A percentile compares a stretch with the other conserved stretches of the same genome.
phyloP scores from a whole-genome alignment of 2,329 filamentous ascomycete genomes.

The Penicillium thymicola region DNA sequence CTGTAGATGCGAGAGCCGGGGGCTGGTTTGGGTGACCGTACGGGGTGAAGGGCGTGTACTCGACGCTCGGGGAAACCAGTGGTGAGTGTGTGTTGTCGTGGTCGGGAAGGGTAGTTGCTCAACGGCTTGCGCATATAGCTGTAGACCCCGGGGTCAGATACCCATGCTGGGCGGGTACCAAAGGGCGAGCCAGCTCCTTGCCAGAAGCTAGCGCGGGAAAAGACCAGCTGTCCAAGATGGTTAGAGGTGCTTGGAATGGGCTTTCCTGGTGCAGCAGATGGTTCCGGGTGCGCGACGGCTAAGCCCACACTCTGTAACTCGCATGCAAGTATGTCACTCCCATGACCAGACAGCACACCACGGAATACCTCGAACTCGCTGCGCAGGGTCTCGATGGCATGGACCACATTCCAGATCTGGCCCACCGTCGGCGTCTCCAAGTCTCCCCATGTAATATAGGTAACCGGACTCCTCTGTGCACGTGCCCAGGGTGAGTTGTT shows the following conservation, averaged over 20 bases:
- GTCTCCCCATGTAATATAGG: constrained; percentile 34
- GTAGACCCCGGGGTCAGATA: constrained; percentile 42
- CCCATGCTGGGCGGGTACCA: constrained; percentile 61
- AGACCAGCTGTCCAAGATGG: constrained; percentile 43
- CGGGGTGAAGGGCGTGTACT: constrained; percentile 63
- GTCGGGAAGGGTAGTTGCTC: constrained; percentile 24
- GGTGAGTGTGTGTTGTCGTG: constrained; percentile 40
- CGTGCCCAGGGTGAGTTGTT: constrained; percentile 43
- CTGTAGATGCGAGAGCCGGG: constrained; percentile 71
- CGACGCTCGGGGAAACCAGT: constrained; percentile 46
- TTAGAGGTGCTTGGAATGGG: constrained; percentile 30
- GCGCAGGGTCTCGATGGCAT: constrained; percentile 35
- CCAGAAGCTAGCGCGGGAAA: constrained; percentile 60
- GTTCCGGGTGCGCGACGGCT: constrained; percentile 42
- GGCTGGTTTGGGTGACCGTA: constrained; percentile 63
- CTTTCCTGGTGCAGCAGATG: constrained; percentile 38
- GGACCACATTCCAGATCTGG: constrained; percentile 41
- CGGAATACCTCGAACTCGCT: constrained; percentile 36
- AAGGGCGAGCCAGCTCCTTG: constrained; percentile 66
- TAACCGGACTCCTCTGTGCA: constrained; percentile 29
- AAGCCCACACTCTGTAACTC: constrained; percentile 41
- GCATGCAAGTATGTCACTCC: constrained; percentile 23
- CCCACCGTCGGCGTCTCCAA: constrained; percentile 29
- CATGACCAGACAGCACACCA: constrained; percentile 30
- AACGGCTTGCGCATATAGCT: constrained; percentile 16